Conservation (phyloP, 1,284 basidiomycete genomes). For the Ceratobasidium sp. region DNA sequence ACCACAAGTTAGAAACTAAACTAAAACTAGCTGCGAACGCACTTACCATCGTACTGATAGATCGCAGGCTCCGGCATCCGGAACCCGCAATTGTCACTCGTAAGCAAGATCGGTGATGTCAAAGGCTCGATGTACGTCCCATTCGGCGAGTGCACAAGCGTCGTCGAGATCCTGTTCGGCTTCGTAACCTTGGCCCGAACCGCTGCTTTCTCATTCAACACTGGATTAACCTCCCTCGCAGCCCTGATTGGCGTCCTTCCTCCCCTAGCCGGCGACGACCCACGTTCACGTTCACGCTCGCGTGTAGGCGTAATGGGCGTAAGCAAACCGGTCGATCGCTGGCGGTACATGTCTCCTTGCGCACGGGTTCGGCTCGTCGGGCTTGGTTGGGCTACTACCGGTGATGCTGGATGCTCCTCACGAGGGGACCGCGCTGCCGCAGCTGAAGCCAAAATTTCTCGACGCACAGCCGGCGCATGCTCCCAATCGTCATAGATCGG, state of each 20-base stretch:
- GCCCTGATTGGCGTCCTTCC: not conserved
- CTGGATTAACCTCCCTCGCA: not conserved
- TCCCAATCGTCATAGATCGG: slow-evolving; percentile 40
- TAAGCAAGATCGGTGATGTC: slow-evolving; percentile 34
- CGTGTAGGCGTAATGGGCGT: too few species aligned
- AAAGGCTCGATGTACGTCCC: slow-evolving; percentile 10
- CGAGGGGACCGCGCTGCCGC: slow-evolving; percentile 23
- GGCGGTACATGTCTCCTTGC: slow-evolving; percentile 16
- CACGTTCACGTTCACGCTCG: not conserved
- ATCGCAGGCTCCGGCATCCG: slow-evolving; percentile 20
- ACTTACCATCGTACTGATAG: slow-evolving; percentile 43
- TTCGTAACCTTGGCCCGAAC: slow-evolving; percentile 16
- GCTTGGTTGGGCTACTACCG: not conserved
- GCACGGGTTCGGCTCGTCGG: slow-evolving; percentile 12
- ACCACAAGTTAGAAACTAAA: not conserved
- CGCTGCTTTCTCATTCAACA: slow-evolving; percentile 17
- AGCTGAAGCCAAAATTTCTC: slow-evolving; percentile 14
- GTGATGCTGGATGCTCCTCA: too few species aligned
- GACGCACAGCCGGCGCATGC: slow-evolving; percentile 20
- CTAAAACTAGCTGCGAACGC: not conserved
- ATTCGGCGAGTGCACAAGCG: not conserved
- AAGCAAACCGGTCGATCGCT: not conserved
- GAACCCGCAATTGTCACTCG: slow-evolving; percentile 25
- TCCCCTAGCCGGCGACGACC: slow-evolving; percentile 19
- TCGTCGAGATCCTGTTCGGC: slow-evolving; percentile 28